Evolutionary conservation across 495 filamentous ascomycete species (phyloP), one percentile per base, ranked within the genome.

Genomic region (Hypoxylon rickii): DNA sequence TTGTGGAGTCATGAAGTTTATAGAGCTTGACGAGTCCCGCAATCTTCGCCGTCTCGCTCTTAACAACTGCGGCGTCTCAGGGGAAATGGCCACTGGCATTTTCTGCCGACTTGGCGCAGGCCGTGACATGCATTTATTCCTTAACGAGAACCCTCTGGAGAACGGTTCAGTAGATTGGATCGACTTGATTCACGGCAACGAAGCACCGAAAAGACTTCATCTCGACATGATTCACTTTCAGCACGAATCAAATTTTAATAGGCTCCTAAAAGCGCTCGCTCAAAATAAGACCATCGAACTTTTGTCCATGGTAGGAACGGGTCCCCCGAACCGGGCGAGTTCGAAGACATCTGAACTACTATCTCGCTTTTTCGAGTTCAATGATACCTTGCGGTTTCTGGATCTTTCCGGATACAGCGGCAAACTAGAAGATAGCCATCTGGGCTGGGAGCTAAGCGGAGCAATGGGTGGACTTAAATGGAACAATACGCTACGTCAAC

Each of bases 391-490:
- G 10, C 80, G 84, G 49, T 88, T 84, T 47, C 73, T 98, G 12
- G 88, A 96, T 66, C 83, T 97, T 37, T 94, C 91, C 5, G 94
- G 94, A 3, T 94, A 96, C 66, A 88, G 88, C 58, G 89, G 90
- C 6, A 87, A 92, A 64, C 76, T 97, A 18, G 94, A 96, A 66
- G 89, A 90, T 38, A 87, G 89, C 0, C 84, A 88, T 36, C 85
- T 96, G 29, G 92, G 93, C 15, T 86, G 84, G 55, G 91, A 90
- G 2, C 81, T 97, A 44, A 90, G 88, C 26, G 78, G 85, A 34
- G 88, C 91, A 8, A 73, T 98, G 49, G 79, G 78, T 6, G 90
- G 92, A 2, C 73, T 98, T 50, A 86, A 85, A 50, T 73, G 82
- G 44, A 97, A 97, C 71, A 84, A 68, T 17, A 83, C 88, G 0